phyloP scores from a whole-genome alignment of 176 grass and related monocot species.

The Microstegium vimineum region DNA sequence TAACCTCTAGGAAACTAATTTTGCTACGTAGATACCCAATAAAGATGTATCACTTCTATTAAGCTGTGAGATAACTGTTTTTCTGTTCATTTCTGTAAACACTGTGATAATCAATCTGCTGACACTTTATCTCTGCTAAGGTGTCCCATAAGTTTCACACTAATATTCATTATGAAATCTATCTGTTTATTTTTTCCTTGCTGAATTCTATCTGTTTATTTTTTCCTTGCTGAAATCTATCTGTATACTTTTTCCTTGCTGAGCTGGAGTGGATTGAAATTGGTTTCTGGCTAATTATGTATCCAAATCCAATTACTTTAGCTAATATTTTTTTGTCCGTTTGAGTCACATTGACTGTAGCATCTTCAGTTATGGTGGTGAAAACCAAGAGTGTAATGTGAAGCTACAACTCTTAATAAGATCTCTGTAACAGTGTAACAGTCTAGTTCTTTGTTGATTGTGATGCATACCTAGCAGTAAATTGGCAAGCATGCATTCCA shows the following conservation, averaged over 20 bases:
- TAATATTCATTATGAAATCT: not conserved
- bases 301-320: not conserved
- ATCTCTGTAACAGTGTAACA: not conserved
- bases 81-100: not conserved
- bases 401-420: not conserved
- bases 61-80: not conserved
- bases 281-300: not conserved
- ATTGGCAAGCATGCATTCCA: not conserved
- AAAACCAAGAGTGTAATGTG: not conserved
- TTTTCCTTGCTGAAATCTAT: too few species aligned
- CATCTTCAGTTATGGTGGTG: too few species aligned
- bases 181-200: not conserved
- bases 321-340: not conserved
- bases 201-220: too few species aligned
- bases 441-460: not conserved
- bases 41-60: not conserved
- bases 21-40: not conserved
- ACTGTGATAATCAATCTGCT: too few species aligned
- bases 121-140: not conserved
- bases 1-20: too few species aligned
- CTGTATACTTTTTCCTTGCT: not conserved
- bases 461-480: not conserved
- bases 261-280: not conserved
- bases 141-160: not conserved
- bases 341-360: not conserved